Conservation (phyloP, 2,329 filamentous ascomycete genomes). For the Davidsoniella virescens region DNA sequence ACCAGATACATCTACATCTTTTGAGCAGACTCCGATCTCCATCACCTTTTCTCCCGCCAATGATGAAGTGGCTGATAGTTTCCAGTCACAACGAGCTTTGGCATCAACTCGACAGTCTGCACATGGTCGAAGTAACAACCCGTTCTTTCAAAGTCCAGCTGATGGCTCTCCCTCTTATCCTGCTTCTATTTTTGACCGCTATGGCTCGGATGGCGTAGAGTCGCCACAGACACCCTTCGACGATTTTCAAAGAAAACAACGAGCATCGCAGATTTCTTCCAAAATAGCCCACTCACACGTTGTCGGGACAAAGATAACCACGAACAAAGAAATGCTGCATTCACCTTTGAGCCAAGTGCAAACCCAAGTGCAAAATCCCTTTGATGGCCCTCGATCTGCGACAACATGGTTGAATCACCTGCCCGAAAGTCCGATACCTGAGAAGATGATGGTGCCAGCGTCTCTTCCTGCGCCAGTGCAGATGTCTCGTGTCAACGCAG, state of each 20-base stretch:
- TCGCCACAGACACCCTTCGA: conserved; percentile 4
- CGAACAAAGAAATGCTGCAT: conserved; percentile 6
- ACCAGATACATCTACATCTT: conserved; percentile 31
- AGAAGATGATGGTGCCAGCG: conserved; percentile 5
- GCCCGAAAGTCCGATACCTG: conserved; percentile 9
- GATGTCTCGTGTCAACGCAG: conserved; percentile 1
- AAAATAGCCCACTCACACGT: not conserved
- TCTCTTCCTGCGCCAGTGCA: not conserved
- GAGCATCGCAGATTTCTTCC: not conserved
- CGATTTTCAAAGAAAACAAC: conserved; percentile 1
- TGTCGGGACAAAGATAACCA: not conserved
- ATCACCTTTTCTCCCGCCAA: conserved; percentile 4
- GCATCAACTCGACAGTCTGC: not conserved
- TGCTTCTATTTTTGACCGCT: conserved; percentile 11
- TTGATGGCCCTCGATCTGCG: conserved; percentile 3
- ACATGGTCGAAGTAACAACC: not conserved
- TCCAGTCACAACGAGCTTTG: not conserved
- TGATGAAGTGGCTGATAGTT: not conserved
- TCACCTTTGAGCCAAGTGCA: conserved; percentile 3
- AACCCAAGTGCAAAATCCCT: not conserved
- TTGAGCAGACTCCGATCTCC: conserved; percentile 15
- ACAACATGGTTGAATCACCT: conserved; percentile 10
- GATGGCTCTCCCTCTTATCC: conserved; percentile 9
- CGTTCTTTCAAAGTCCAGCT: conserved; percentile 1
- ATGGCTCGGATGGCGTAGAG: not conserved